Conservation (phyloP, 371 early-diverging fungal genomes). For the Mortierella sp. region DNA sequence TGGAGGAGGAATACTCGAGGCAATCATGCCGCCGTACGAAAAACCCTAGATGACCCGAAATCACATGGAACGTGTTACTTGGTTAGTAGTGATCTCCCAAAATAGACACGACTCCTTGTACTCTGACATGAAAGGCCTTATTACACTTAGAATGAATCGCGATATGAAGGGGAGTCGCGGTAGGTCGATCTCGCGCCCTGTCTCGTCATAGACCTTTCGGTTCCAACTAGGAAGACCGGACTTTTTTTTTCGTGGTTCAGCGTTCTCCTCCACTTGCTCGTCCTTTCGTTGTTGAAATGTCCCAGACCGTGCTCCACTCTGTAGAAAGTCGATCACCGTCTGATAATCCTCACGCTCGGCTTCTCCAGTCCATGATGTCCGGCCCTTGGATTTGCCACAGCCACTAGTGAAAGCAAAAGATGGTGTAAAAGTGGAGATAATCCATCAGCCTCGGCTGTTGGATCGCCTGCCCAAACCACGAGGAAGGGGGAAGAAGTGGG, state of each 20-base stretch:
- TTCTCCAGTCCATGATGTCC: constrained; percentile 68
- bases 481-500: neutral
- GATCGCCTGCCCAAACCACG: neutral
- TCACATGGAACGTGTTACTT: neutral
- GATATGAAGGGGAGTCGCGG: constrained; percentile 47
- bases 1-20: constrained; percentile 48
- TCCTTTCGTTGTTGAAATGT: constrained; percentile 3
- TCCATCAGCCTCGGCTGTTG: neutral
- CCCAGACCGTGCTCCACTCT: constrained; percentile 29
- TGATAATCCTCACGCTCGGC: constrained; percentile 66
- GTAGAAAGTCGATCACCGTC: constrained; percentile 56
- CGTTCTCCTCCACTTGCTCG: neutral
- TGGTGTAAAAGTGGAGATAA: too few species aligned
- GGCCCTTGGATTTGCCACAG: constrained; percentile 62
- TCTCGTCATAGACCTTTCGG: constrained; percentile 36
- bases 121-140: neutral
- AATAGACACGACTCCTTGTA: neutral
- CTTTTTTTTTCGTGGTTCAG: constrained; percentile 3
- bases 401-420: constrained; percentile 45
- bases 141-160: constrained; percentile 44
- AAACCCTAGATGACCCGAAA: constrained; percentile 23
- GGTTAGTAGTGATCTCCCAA: neutral
- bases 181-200: constrained; percentile 29
- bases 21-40: constrained; percentile 50
- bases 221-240: constrained; percentile 5